Evolutionary conservation across 495 filamentous ascomycete species (phyloP).

Genomic region (Haplographium delicatum): DNA sequence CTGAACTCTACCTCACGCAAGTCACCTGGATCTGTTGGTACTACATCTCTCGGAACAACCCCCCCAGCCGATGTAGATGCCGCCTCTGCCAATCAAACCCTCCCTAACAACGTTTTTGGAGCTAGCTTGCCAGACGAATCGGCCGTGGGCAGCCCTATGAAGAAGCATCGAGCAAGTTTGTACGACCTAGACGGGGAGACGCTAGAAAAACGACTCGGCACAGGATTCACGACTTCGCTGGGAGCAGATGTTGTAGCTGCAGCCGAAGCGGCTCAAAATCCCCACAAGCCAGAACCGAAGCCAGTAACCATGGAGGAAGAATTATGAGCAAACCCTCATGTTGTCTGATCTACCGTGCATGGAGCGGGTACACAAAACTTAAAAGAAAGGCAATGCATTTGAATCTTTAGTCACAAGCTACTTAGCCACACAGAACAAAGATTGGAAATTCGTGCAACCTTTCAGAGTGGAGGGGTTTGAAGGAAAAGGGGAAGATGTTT

Average conservation of each 20-base stretch:
- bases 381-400: no score
- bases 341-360: no score
- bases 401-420: no score
- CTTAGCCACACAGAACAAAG: no score
- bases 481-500: no score
- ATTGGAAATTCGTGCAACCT: no score
- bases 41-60: conserved; percentile 30
- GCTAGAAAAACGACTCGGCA: conserved; percentile 21
- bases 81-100: conserved; percentile 17
- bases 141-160: conserved; percentile 72
- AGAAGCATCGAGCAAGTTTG: conserved; percentile 74
- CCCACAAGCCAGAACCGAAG: conserved; percentile 23
- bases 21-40: conserved; percentile 42
- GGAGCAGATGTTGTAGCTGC: conserved; percentile 28
- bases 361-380: no score
- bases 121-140: conserved; percentile 34
- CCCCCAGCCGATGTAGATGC: conserved; percentile 25
- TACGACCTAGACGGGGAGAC: conserved; percentile 53
- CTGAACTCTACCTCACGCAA: conserved; percentile 40
- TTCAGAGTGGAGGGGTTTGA: no score
- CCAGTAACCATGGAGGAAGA: conserved; percentile 36
- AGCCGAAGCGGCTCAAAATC: conserved; percentile 30
- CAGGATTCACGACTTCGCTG: conserved; percentile 7
- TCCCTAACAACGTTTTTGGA: conserved; percentile 21
- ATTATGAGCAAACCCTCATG: conserved; percentile 29